Evolutionary conservation across 176 grass and related monocot species (phyloP), one percentile per base, ranked within the genome.

Genomic region (Metroxylon sagu): DNA sequence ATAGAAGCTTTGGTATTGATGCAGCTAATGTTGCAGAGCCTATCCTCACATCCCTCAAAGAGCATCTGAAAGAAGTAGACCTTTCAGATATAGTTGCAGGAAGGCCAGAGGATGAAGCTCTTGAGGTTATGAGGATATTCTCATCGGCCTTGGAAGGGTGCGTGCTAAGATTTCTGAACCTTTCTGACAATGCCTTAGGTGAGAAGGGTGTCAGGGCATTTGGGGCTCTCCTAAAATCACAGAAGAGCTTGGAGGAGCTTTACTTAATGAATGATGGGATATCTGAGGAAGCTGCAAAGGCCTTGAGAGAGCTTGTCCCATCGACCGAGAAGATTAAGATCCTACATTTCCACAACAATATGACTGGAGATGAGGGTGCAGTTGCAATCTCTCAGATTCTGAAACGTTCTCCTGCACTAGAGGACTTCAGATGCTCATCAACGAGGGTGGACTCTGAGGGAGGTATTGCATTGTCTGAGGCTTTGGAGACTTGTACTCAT

Each of bases 171-270:
- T 19, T 5, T 54, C 17, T 95, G 14, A 95, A 95, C 39, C 70
- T 95, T 14, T 95, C 79, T 31, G 80, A 95, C 31, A 95, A 95
- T 70, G 90, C 85, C 39, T 75, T 89, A 55, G 90, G 90, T 18
- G 85, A 95, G 74, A 95, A 95, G 66, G 90, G 85, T 71, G 77
- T 95, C 18, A 80, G 90, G 56, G 90, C 85, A 64, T 95, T 95
- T 49, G 68, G 49, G 19, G 82, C 81, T 56, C 90, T 95, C 14
- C 27, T 95, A 57, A 86, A 82, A 77, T 89, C 90, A 59, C 82
- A 95, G 25, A 79, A 78, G 19, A 30, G 57, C 56, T 62, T 95
- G 27, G 90, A 95, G 79, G 90, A 95, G 48, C 79, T 95, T 7
- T 95, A 86, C 73, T 58, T 84, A 48, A 95, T 89, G 82, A 95